Percentiles rank a stretch among this genome's conserved stretches.
Conservation (phyloP, 108 stramenopile genomes). For the Pseudonitzschia pungens region DNA sequence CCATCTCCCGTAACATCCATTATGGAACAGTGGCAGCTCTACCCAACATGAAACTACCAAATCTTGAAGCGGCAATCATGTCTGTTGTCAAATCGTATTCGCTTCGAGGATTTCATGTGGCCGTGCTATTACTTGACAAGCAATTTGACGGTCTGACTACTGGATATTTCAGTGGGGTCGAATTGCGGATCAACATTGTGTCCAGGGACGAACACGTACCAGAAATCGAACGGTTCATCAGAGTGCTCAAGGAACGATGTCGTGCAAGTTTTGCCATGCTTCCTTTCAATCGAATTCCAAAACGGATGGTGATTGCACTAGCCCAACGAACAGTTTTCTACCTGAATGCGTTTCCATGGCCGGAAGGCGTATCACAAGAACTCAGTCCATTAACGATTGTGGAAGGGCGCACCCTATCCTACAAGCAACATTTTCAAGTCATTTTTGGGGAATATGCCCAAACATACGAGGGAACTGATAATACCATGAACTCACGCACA, state of each 20-base stretch:
- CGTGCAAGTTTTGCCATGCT: constrained; percentile 19
- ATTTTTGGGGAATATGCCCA: no score
- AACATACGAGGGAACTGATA: no score
- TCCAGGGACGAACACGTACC: constrained; percentile 35
- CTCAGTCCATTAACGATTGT: no score
- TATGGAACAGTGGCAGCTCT: constrained; percentile 33
- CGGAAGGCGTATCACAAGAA: constrained; percentile 23
- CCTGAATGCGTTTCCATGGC: constrained; percentile 31
- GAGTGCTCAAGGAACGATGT: constrained; percentile 36
- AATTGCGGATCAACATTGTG: no score
- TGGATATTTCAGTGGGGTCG: constrained; percentile 11
- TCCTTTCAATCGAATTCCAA: constrained; percentile 31
- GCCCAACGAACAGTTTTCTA: constrained; percentile 17
- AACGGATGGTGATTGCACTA: constrained; percentile 22
- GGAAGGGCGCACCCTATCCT: no score
- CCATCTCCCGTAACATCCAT: constrained; percentile 30
- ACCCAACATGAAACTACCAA: background rate
- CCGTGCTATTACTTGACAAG: background rate
- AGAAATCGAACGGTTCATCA: constrained; percentile 29
- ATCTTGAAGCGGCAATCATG: constrained; percentile 2
- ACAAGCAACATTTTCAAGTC: no score
- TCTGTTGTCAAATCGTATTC: background rate
- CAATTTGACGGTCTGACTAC: no score
- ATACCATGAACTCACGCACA: no score
- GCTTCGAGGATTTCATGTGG: background rate